These are phyloP conservation scores for Hypoxylon cercidicola DNA, from an alignment of 495 filamentous ascomycete species.

Conservation along the genomic window DNA sequence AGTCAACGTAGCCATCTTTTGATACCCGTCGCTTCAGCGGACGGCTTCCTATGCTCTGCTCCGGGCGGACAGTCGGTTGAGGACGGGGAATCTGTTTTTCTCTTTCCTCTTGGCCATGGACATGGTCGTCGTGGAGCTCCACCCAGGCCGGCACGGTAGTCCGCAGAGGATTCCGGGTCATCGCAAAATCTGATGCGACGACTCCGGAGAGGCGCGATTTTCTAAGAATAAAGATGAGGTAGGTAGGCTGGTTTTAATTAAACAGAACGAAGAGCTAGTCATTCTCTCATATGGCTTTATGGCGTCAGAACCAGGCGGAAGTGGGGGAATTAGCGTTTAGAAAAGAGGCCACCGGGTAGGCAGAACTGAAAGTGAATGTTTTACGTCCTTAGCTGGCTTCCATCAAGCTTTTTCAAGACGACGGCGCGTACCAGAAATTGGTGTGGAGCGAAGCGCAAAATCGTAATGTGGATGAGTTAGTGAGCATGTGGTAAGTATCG, in stretches of 20 bases:
- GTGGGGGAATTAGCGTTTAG: slow-evolving; percentile 30
- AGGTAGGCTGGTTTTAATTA: slow-evolving; percentile 25
- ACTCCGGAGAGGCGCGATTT: slow-evolving; percentile 33
- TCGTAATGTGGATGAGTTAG: slow-evolving; percentile 8
- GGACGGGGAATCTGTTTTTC: slow-evolving; percentile 33
- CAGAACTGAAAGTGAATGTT: slow-evolving; percentile 6
- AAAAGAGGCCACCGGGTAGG: slow-evolving; percentile 14
- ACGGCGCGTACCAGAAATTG: slow-evolving; percentile 5
- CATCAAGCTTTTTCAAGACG: slow-evolving; percentile 25
- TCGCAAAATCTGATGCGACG: slow-evolving; percentile 27
- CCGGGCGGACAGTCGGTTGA: slow-evolving; percentile 37
- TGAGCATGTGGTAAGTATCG: background rate
- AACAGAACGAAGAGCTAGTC: slow-evolving; percentile 25
- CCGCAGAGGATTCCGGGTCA: slow-evolving; percentile 47
- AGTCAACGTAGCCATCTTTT: slow-evolving; percentile 64
- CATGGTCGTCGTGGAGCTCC: slow-evolving; percentile 45
- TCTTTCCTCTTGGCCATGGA: slow-evolving; percentile 32
- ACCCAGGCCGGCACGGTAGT: slow-evolving; percentile 47
- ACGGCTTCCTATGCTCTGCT: slow-evolving; percentile 41
- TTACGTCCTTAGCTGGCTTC: slow-evolving; percentile 26
- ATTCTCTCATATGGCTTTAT: slow-evolving; percentile 33
- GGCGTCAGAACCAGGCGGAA: slow-evolving; percentile 29
- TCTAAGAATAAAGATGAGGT: slow-evolving; percentile 33
- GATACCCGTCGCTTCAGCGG: slow-evolving; percentile 58
- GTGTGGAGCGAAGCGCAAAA: slow-evolving; percentile 22